phyloP scores from a whole-genome alignment of 495 filamentous ascomycete species.

The Acidiella bohemica region DNA sequence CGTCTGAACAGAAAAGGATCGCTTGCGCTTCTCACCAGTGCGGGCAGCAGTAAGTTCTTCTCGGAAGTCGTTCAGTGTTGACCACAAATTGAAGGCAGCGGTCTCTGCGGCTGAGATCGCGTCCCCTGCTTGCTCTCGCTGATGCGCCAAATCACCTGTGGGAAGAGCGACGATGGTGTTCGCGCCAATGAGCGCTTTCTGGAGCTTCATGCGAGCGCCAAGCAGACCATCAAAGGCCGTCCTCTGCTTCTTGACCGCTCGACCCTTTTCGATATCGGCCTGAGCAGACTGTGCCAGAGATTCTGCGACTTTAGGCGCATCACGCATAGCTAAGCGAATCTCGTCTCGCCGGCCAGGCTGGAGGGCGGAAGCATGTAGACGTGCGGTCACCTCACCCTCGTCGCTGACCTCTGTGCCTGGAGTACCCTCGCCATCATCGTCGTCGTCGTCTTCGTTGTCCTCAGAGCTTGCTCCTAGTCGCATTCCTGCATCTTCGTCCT shows the following conservation, averaged over 20 bases:
- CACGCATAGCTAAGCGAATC: slow-evolving; percentile 53
- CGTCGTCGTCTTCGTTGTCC: slow-evolving; percentile 27
- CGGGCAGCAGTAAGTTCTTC: slow-evolving; percentile 41
- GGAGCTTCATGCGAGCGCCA: slow-evolving; percentile 75
- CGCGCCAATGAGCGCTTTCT: slow-evolving; percentile 70
- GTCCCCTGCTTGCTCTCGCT: slow-evolving; percentile 3
- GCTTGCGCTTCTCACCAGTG: slow-evolving; percentile 40
- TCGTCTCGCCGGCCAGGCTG: slow-evolving; percentile 23
- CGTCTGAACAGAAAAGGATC: slow-evolving; percentile 35
- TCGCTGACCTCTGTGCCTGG: slow-evolving; percentile 30
- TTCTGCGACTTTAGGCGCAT: slow-evolving; percentile 57
- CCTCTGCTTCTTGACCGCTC: slow-evolving; percentile 70
- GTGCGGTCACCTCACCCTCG: slow-evolving; percentile 21
- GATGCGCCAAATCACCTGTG: slow-evolving; percentile 10
- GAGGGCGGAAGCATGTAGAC: slow-evolving; percentile 20
- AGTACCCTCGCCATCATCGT: slow-evolving; percentile 21
- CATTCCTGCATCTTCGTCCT: slow-evolving; percentile 29
- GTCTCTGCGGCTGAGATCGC: slow-evolving; percentile 64
- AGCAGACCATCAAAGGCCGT: slow-evolving; percentile 75
- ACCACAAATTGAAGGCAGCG: slow-evolving; percentile 81
- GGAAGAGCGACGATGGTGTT: slow-evolving; percentile 48
- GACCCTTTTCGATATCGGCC: slow-evolving; percentile 70
- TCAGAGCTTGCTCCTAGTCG: slow-evolving; percentile 30
- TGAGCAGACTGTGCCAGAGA: slow-evolving; percentile 60
- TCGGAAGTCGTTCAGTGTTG: slow-evolving; percentile 63